Evolutionary conservation across 2,329 filamentous ascomycete species (phyloP).

Genomic region (Cyphellophora attinorum): DNA sequence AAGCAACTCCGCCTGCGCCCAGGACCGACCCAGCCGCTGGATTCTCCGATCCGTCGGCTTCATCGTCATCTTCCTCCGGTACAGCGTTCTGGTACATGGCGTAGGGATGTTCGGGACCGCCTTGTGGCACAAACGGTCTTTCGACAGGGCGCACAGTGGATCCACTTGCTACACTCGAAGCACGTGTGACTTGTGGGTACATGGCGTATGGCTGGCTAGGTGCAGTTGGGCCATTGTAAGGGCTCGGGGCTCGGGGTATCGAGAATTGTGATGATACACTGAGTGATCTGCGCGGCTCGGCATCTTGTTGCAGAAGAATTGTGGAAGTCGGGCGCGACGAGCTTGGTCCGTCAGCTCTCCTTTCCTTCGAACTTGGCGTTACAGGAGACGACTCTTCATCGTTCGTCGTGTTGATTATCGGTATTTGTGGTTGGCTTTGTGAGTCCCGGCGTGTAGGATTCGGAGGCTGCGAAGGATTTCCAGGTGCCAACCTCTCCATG

Average conservation of each 20-base stretch:
- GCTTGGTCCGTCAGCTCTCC: background rate
- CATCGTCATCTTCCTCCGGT: conserved; percentile 43
- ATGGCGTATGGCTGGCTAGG: conserved; percentile 79
- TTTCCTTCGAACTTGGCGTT: no score
- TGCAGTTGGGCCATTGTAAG: conserved; percentile 59
- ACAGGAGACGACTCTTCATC: no score
- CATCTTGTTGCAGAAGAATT: conserved; percentile 14
- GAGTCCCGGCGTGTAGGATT: conserved; percentile 17
- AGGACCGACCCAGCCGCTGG: conserved; percentile 32
- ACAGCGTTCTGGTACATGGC: conserved; percentile 70
- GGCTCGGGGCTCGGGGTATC: conserved; percentile 45
- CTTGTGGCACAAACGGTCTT: conserved; percentile 50
- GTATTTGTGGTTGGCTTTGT: conserved; percentile 1
- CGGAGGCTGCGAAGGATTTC: conserved; percentile 17
- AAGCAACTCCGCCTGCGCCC: conserved; percentile 64
- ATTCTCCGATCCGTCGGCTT: background rate
- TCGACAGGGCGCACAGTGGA: conserved; percentile 54
- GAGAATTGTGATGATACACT: conserved; percentile 36
- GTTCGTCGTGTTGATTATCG: no score
- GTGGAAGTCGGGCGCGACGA: background rate
- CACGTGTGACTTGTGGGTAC: conserved; percentile 60
- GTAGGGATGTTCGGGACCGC: conserved; percentile 70
- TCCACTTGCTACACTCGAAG: conserved; percentile 60
- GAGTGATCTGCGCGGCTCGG: conserved; percentile 29
- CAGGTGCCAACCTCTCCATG: no score